Conservation (phyloP, 345 rosid genomes). For the Eucalyptus fibrosa region DNA sequence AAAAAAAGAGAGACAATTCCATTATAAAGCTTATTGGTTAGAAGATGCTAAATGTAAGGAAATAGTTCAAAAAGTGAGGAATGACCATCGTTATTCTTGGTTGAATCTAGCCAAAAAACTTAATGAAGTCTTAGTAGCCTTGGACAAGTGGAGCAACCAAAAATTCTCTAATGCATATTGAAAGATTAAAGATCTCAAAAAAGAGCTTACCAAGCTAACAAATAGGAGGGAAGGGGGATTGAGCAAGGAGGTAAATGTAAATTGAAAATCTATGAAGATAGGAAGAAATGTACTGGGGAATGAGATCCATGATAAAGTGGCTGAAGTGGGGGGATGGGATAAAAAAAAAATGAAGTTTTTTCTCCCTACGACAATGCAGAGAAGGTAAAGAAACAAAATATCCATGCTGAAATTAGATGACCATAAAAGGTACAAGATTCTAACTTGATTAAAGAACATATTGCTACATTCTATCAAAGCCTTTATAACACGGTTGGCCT, state of each 20-base stretch:
- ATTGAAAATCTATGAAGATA: neutral
- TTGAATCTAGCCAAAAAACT: neutral
- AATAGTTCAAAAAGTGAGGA: neutral
- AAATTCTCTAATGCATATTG: neutral
- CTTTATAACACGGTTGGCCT: neutral
- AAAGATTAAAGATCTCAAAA: neutral
- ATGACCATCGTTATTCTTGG: neutral
- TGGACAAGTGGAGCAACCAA: neutral
- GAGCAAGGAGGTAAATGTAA: neutral
- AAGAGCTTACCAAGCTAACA: neutral
- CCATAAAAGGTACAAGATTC: neutral
- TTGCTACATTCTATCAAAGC: neutral
- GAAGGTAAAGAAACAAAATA: neutral
- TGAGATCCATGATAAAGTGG: neutral
- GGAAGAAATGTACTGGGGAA: neutral
- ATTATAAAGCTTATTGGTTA: neutral
- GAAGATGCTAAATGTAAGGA: neutral
- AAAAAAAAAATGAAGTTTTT: neutral
- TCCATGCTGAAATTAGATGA: neutral
- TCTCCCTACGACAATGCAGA: rapidly evolving
- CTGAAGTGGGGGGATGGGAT: neutral
- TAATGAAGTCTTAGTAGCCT: neutral
- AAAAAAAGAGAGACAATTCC: neutral
- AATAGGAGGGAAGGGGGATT: neutral
- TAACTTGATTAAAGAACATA: neutral